Evolutionary conservation across 2,329 filamentous ascomycete genomes (phyloP).

Genomic region (Talaromyces amestolkiae): DNA sequence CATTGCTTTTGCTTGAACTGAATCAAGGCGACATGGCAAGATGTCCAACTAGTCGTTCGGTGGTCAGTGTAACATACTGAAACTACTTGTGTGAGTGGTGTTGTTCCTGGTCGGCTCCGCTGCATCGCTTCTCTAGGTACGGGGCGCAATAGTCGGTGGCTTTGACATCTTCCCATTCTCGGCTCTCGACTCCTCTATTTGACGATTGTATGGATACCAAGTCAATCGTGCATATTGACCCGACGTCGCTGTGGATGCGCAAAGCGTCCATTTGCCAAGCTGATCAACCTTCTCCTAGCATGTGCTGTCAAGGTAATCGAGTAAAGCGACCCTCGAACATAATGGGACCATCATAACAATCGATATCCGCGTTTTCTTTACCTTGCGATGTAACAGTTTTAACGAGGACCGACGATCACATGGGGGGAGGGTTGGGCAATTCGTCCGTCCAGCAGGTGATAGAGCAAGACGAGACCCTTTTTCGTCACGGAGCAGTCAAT

Average conservation of each 20-base stretch:
- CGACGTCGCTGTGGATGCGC: background rate
- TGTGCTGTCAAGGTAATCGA: background rate
- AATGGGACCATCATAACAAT: background rate
- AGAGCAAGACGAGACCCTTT: background rate
- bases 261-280: background rate
- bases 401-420: background rate
- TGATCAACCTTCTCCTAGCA: background rate
- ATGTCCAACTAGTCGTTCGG: background rate
- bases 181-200: background rate
- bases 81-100: background rate
- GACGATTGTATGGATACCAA: background rate
- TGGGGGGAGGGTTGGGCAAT: background rate
- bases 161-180: background rate
- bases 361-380: background rate
- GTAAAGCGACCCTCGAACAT: background rate
- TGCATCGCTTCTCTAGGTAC: background rate
- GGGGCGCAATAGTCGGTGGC: background rate
- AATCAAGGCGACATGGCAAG: background rate
- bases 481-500: background rate
- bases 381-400: background rate
- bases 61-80: background rate
- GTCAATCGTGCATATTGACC: conserved; percentile 1
- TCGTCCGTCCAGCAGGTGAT: background rate
- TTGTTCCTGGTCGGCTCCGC: background rate
- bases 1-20: background rate